A percentile compares a stretch with the other conserved stretches of the same genome.
Evolutionary conservation across 495 filamentous ascomycete species (phyloP).

Genomic region (Symbiotaphrina buchneri): DNA sequence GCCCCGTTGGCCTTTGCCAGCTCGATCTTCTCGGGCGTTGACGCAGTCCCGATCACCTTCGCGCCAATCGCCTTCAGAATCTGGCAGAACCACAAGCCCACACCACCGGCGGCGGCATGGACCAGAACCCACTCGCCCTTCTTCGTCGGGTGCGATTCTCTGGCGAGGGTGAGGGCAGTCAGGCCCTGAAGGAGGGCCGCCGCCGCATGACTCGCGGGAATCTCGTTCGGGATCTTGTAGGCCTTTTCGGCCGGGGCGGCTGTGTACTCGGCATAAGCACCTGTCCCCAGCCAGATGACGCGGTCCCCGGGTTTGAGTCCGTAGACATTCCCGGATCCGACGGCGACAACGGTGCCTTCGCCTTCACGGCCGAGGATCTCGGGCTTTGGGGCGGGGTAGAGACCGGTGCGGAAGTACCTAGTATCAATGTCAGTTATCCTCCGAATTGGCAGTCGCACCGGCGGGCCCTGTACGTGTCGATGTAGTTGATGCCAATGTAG

Average conservation of each 20-base stretch:
- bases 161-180: slow-evolving; percentile 63
- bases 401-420: slow-evolving; percentile 77
- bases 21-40: slow-evolving; percentile 46
- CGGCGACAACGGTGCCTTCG: slow-evolving; percentile 33
- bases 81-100: slow-evolving; percentile 59
- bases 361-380: slow-evolving; percentile 72
- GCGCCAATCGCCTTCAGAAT: slow-evolving; percentile 53
- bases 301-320: slow-evolving; percentile 37
- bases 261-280: slow-evolving; percentile 62
- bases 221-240: slow-evolving; percentile 36
- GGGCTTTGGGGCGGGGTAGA: slow-evolving; percentile 59
- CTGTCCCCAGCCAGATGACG: slow-evolving; percentile 38
- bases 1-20: slow-evolving; percentile 47
- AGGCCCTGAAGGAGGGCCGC: slow-evolving; percentile 62
- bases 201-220: slow-evolving; percentile 38
- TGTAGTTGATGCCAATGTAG: slow-evolving; percentile 74
- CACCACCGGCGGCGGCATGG: slow-evolving; percentile 80
- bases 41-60: slow-evolving; percentile 64
- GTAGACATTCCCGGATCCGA: slow-evolving; percentile 21
- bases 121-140: slow-evolving; percentile 69
- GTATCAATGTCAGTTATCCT: neutral
- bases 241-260: slow-evolving; percentile 30
- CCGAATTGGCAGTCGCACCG: neutral
- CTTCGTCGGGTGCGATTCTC: slow-evolving; percentile 53
- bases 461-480: slow-evolving; percentile 33